A percentile compares a stretch with the other conserved stretches of the same genome.
Conservation (phyloP, 1,139 yeast species). For the Saccharomyces hybrid region DNA sequence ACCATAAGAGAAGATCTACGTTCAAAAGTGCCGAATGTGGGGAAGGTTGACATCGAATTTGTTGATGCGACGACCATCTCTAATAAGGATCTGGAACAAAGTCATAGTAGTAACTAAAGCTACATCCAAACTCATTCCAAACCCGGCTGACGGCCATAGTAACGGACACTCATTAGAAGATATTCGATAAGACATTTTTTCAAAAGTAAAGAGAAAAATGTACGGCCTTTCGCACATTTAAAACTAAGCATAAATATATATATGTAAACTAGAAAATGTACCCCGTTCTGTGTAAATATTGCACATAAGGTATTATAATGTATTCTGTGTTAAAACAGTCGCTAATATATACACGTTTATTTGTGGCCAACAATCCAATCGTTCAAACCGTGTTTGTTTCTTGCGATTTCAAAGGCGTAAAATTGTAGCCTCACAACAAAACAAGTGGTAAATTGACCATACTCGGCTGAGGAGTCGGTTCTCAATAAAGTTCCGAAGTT, state of each 20-base stretch:
- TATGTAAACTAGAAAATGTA: too few species aligned
- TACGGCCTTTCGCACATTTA: background rate
- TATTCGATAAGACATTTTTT: slow-evolving; percentile 7
- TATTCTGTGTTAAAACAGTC: background rate
- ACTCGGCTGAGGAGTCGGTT: slow-evolving; percentile 60
- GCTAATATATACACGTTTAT: background rate
- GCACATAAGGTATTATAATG: background rate
- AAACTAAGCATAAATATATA: background rate
- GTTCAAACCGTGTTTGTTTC: slow-evolving; percentile 85
- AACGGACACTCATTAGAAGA: too few species aligned
- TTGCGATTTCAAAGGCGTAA: slow-evolving; percentile 87
- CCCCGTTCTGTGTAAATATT: too few species aligned
- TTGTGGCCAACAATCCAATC: slow-evolving; percentile 59
- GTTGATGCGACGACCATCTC: slow-evolving; percentile 24
- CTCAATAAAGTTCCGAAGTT: slow-evolving; percentile 94
- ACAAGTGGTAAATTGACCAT: slow-evolving; percentile 75
- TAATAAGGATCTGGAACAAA: background rate
- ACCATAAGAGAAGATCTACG: slow-evolving; percentile 25
- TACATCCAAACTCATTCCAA: slow-evolving; percentile 13
- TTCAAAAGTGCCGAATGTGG: slow-evolving; percentile 28
- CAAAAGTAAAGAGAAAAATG: background rate
- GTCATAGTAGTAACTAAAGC: background rate
- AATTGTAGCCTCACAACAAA: slow-evolving; percentile 91
- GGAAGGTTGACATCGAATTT: slow-evolving; percentile 32
- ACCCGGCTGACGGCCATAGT: slow-evolving; percentile 7